Base-by-base conservation (phyloP, 2,329 filamentous ascomycete genomes). In the Ophiostoma fasciatum region DNA sequence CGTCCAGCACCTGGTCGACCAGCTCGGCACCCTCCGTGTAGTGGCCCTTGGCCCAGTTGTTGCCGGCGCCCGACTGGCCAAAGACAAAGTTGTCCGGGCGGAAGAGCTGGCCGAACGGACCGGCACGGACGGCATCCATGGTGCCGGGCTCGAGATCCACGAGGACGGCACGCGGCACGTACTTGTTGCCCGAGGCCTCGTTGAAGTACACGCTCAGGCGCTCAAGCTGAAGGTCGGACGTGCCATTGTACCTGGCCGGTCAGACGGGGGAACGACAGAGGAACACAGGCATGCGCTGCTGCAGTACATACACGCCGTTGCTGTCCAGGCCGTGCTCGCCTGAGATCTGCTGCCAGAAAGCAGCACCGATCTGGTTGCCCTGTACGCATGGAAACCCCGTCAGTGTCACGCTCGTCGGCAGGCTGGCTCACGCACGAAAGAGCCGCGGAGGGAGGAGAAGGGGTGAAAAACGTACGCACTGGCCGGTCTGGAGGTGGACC, bases 41-140 rank as follows among this genome's bases (percentile, higher is more conserved):
- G 64, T 98, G 90, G 69, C 90, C 90, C 80, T 96, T 98, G 65
- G 90, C 90, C 90, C 90, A 98, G 79, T 96, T 96, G 84, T 98
- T 98, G 68, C 90, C 90, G 62, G 90, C 90, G 75, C 90, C 88
- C 54, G 90, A 96, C 72, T 96, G 90, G 54, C 90, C 90, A 64
- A 96, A 96, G 59, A 96, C 85, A 68, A 96, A 96, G 81, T 96
- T 98, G 72, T 98, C 90, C 60, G 90, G 90, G 49, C 90, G 87
- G 85, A 98, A 96, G 51, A 98, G 85, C 71, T 94, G 82, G 53
- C 90, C 90, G 62, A 96, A 96, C 49, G 90, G 90, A 63, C 90
- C 88, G 53, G 88, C 83, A 62, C 88, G 88, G 69, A 98, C 88
- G 51, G 90, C 90, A 55, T 98, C 90, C 88, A 96, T 98, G 66